Evolutionary conservation across 169 alveolate species (phyloP), one percentile per base, ranked within the genome.

Genomic region (Cryptosporidium meleagridis): DNA sequence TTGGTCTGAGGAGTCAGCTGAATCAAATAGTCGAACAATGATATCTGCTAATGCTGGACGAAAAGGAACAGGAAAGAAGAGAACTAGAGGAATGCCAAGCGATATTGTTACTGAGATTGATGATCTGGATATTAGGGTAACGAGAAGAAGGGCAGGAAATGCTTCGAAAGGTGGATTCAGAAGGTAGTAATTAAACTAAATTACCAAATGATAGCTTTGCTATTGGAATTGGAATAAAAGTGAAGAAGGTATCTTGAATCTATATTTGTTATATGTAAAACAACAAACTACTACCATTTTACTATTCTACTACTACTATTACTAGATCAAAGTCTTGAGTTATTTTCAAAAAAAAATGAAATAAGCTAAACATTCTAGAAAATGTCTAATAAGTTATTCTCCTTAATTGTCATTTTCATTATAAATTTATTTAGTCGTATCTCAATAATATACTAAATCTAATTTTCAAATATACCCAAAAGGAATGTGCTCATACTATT

Each of bases 51-150:
- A 75, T 75, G 29, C 71, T 18, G 68, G 70, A 16, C 55, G 75
- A 12, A 80, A 67, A 65, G 89, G 89, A 9, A n/a, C 89, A 26
- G 89, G 89, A 44, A 80, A 67, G 48, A 80, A 80, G 44, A 61
- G 89, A 80, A 80, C 89, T 6, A 59, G 89, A 44, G 89, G 89
- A 80, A 80, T 80, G 89, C 89, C 89, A 8, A 80, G 75, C 33
- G 89, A 80, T 41, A 80, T 80, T 14, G 75, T 48, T 0, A 39
- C 89, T 14, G 89, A 80, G 23, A 80, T 80, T 26, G 89, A 80
- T 65, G 89, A 80, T 44, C 26, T 80, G 21, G 89, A 80, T 29
- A 80, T 80, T 23, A 80, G 89, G 62, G 89, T 80, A 29, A 80
- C 89, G 6, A 58, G 89, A 65, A 80, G 89, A 41, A 80, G 89